phyloP scores from a whole-genome alignment of 2,329 filamentous ascomycete species.

The Gaeumannomyces sp. region DNA sequence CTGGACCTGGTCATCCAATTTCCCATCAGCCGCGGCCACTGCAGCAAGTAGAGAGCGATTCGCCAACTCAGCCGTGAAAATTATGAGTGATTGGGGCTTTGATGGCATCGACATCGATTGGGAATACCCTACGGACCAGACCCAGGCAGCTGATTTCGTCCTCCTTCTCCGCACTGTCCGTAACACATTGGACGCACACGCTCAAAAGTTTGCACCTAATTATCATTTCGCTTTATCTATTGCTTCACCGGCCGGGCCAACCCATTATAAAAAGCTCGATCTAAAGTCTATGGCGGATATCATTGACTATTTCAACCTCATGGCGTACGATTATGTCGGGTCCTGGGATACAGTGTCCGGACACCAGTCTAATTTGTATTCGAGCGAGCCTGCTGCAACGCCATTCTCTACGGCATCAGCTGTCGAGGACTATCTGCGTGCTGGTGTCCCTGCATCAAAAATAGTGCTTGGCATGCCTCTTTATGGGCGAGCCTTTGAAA shows the following conservation, averaged over 20 bases:
- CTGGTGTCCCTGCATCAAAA: constrained; percentile 57
- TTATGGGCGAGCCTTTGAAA: constrained; percentile 66
- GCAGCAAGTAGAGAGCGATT: constrained; percentile 57
- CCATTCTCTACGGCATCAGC: constrained; percentile 64
- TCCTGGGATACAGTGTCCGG: constrained; percentile 57
- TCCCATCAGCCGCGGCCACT: constrained; percentile 60
- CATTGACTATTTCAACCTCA: constrained; percentile 53
- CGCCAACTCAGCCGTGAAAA: constrained; percentile 58
- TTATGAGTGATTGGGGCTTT: constrained; percentile 68
- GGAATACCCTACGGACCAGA: constrained; percentile 32
- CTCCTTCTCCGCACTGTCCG: constrained; percentile 38
- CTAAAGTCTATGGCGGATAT: constrained; percentile 39
- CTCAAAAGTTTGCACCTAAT: constrained; percentile 33
- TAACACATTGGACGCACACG: constrained; percentile 42
- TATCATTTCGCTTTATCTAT: constrained; percentile 50
- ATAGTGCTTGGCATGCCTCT: constrained; percentile 74
- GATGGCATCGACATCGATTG: constrained; percentile 34
- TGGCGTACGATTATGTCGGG: constrained; percentile 70
- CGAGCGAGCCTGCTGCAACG: constrained; percentile 53
- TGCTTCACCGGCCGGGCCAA: constrained; percentile 41
- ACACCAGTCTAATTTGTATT: constrained; percentile 67
- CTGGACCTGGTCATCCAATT: constrained; percentile 77
- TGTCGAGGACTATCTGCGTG: constrained; percentile 56
- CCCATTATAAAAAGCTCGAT: constrained; percentile 41
- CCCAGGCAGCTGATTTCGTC: constrained; percentile 38